phyloP scores from a whole-genome alignment of 441 rosid species.

The Gossypium gossypioides region DNA sequence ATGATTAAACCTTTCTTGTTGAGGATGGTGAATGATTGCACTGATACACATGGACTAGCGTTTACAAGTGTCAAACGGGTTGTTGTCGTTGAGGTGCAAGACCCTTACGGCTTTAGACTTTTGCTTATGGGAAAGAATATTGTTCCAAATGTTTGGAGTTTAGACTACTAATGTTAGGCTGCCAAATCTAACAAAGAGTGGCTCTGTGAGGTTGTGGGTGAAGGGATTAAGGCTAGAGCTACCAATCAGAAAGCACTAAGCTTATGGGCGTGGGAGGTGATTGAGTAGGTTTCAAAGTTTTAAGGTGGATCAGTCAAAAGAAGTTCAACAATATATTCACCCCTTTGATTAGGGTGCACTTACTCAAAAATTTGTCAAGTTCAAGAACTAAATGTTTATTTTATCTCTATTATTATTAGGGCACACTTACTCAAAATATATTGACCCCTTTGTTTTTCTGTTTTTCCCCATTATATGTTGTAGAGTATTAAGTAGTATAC shows the following conservation, averaged over 20 bases:
- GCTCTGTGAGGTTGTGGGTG: background rate
- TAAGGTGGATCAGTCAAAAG: background rate
- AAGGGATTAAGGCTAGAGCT: background rate
- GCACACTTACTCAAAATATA: background rate
- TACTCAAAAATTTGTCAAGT: too few relatives aligned
- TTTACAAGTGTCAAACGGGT: background rate
- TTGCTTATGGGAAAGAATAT: background rate
- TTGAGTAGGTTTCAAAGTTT: background rate
- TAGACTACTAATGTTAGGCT: background rate
- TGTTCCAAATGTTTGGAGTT: background rate
- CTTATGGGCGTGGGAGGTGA: background rate
- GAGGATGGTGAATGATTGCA: background rate
- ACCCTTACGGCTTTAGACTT: background rate
- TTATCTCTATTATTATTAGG: background rate
- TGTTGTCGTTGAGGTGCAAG: background rate
- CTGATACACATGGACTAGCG: background rate
- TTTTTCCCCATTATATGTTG: background rate
- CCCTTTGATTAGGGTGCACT: too few relatives aligned
- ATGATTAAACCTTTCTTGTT: background rate
- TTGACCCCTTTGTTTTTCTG: background rate
- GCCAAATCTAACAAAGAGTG: background rate
- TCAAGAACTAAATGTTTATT: background rate
- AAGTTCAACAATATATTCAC: background rate
- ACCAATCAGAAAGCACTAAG: background rate
- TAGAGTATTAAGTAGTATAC: background rate